Base-by-base conservation (phyloP, 1,284 basidiomycete species). In the Ceratobasidium sp. region DNA sequence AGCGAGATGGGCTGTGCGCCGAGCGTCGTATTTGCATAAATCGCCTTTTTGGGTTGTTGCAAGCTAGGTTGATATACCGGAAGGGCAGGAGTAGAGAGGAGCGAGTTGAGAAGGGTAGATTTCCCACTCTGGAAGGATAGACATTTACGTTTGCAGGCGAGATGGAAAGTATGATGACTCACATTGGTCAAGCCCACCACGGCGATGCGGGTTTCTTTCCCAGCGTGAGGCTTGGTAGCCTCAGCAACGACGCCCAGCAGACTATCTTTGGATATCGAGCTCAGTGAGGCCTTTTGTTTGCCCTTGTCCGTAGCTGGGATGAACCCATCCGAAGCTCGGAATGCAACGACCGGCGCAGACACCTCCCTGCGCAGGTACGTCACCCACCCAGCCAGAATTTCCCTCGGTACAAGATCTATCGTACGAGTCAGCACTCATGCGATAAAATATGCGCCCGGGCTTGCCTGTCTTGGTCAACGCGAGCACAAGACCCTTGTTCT, bases 381-480 rank as follows among this genome's bases (percentile, higher is more conserved):
- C 27, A 92, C 84, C 97, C 97, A 98, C 3, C 89, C 85, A 61
- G 88, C 84, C 9, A 96, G 86, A 56, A 92, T 86, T 80, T 96
- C 94, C 48, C 90, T 88, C 19, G 97, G 95, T 63, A 94, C 93
- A 16, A 90, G 85, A 81, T 98, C 95, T 95, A 74, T 74, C 72
- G 34, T 80, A 71, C 54, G 59, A 62, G 1, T 62, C 46, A 9
- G 37, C 16, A 13, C 22, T 1, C 22, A 14, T 7, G 41, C 41
- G 8, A 43, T 7, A 43, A 43, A 79, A 75, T 43, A 8, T 39
- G 49, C 19, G 51, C 41, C 49, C 34, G n/a, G 51, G 84, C 89
- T 75, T 79, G 93, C 94, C 94, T 77, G 92, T 91, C 85, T 98
- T 98, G 83, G 93, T 97, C 66, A 98, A 81, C 13, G 97, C 85